Percentiles rank a stretch among this genome's conserved stretches.
Conservation (phyloP, 805 yeast genomes). For the Kurtzmaniella fragi region DNA sequence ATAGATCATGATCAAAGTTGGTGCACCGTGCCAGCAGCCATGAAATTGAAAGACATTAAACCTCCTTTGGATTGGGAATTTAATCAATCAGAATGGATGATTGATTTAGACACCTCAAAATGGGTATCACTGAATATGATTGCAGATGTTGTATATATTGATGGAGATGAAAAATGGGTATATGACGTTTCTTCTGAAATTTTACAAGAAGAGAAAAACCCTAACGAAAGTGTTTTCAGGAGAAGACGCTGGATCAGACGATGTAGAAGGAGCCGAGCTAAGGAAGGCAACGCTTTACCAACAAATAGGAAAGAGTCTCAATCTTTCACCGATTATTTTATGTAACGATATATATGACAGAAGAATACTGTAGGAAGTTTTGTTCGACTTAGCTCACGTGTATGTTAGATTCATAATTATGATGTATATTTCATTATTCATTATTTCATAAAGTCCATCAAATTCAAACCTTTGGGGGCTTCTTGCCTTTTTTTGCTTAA, state of each 20-base stretch:
- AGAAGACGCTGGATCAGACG: slow-evolving; percentile 65
- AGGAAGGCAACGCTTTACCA: slow-evolving; percentile 6
- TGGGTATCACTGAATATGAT: slow-evolving; percentile 60
- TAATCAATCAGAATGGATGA: slow-evolving; percentile 48
- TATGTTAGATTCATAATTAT: too few species aligned
- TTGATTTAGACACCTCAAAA: slow-evolving; percentile 56
- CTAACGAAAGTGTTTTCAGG: slow-evolving; percentile 25
- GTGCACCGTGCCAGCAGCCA: slow-evolving; percentile 9
- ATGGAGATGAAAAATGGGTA: slow-evolving; percentile 80
- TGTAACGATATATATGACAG: neutral
- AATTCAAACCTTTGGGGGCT: slow-evolving; percentile 30
- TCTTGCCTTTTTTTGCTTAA: slow-evolving; percentile 36
- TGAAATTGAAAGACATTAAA: slow-evolving; percentile 33
- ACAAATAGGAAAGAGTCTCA: neutral
- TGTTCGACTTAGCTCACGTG: too few species aligned
- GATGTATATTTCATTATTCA: neutral
- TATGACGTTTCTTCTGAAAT: slow-evolving; percentile 49
- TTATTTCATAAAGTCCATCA: slow-evolving; percentile 46
- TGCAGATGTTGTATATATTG: slow-evolving; percentile 51
- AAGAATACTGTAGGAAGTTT: neutral
- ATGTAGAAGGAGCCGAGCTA: slow-evolving; percentile 16
- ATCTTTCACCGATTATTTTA: slow-evolving; percentile 3
- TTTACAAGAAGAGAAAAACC: slow-evolving; percentile 20
- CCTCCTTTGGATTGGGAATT: slow-evolving; percentile 64
- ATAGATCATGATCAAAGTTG: slow-evolving; percentile 1